These are phyloP conservation scores for Wallemia mellicola DNA, from an alignment of 1,284 basidiomycete genomes.

Conservation along the genomic window DNA sequence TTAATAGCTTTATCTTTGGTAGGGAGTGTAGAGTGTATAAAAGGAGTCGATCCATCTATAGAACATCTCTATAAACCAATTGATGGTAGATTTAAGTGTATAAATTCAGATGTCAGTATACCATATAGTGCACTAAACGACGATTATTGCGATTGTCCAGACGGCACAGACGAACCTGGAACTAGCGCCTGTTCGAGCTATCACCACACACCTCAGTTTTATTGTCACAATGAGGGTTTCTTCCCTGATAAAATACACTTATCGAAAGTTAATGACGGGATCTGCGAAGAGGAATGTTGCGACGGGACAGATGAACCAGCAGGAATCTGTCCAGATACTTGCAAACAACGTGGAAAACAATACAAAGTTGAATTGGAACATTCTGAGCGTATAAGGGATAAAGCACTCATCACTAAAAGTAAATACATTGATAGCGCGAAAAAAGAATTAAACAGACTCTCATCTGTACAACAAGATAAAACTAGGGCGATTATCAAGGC, in stretches of 20 bases:
- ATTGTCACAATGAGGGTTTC: slow-evolving; percentile 68
- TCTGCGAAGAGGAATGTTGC: slow-evolving; percentile 83
- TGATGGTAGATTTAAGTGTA: neutral
- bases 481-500: too few relatives aligned
- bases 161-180: slow-evolving; percentile 81
- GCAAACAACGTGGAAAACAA: slow-evolving; percentile 39
- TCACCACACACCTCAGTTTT: slow-evolving; percentile 27
- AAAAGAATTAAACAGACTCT: slow-evolving; percentile 9
- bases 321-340: slow-evolving; percentile 50
- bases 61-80: neutral
- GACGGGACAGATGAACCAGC: slow-evolving; percentile 79
- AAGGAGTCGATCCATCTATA: neutral
- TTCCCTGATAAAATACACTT: slow-evolving; percentile 46
- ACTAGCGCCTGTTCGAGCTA: slow-evolving; percentile 51
- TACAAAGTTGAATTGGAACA: slow-evolving; percentile 35
- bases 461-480: too few relatives aligned
- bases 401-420: slow-evolving; percentile 23
- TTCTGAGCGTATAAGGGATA: slow-evolving; percentile 45
- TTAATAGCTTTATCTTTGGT: neutral
- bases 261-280: slow-evolving; percentile 70
- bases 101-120: slow-evolving; percentile 6
- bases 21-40: neutral
- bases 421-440: slow-evolving; percentile 1
- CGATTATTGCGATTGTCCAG: slow-evolving; percentile 76
- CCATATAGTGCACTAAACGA: slow-evolving; percentile 58